phyloP scores from a whole-genome alignment of 768 basidiomycete species.

The Cyathus striatus region DNA sequence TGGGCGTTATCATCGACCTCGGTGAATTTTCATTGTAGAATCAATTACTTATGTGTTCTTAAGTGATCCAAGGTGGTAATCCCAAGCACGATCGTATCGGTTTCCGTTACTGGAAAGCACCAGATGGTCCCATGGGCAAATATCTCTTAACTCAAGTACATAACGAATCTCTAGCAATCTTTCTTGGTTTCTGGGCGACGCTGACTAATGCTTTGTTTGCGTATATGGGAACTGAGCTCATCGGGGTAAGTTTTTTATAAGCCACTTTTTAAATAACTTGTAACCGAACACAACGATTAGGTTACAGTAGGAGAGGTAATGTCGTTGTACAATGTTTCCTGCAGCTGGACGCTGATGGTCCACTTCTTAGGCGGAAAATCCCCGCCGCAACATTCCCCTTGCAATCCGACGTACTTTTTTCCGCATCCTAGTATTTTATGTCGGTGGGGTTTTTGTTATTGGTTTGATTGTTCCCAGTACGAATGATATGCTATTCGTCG shows the following conservation, averaged over 20 bases:
- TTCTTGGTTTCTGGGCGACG: slow-evolving; percentile 70
- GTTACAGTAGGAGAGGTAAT: slow-evolving; percentile 43
- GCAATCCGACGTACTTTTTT: slow-evolving; percentile 65
- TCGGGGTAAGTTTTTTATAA: slow-evolving; percentile 49
- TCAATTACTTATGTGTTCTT: slow-evolving; percentile 23
- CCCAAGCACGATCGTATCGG: slow-evolving; percentile 42
- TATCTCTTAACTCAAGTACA: slow-evolving; percentile 46
- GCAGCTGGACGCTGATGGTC: no score
- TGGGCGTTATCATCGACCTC: slow-evolving; percentile 62
- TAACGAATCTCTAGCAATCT: slow-evolving; percentile 42
- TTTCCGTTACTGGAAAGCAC: slow-evolving; percentile 43
- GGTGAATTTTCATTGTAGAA: slow-evolving; percentile 37
- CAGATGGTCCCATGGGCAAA: slow-evolving; percentile 52
- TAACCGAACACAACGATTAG: slow-evolving; percentile 8
- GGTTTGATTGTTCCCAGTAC: slow-evolving; percentile 66
- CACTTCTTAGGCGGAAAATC: slow-evolving; percentile 67
- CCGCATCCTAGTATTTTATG: slow-evolving; percentile 55
- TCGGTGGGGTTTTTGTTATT: slow-evolving; percentile 68
- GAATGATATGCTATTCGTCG: slow-evolving; percentile 39
- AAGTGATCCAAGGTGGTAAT: slow-evolving; percentile 45
- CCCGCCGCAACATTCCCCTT: slow-evolving; percentile 66
- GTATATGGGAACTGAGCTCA: slow-evolving; percentile 71
- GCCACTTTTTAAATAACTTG: neutral
- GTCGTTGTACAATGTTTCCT: neutral
- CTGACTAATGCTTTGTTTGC: slow-evolving; percentile 72